Evolutionary conservation across 2,329 filamentous ascomycete species (phyloP), one percentile per base, ranked within the genome.

Genomic region (Stagonosporopsis cucurbitacearum): DNA sequence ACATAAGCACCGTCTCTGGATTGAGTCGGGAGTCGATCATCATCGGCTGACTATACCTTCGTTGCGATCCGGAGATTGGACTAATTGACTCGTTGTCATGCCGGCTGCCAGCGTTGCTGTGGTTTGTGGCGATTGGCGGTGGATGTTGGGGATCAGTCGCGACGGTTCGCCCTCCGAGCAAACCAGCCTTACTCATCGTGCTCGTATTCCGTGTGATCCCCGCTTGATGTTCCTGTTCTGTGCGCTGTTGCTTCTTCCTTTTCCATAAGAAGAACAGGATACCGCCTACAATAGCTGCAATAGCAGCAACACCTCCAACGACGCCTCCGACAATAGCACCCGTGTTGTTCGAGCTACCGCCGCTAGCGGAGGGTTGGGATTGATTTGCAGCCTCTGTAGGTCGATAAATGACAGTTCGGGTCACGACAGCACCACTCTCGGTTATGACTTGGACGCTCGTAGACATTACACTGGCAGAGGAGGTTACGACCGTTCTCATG

Each of bases 1-100:
- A 74, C 32, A 72, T 74, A 64, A 81, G 78, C 25, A 82, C 71
- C 3, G 78, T 78, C 6, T 74, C 75, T 2, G 80, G 80, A 53
- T 82, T 82, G 22, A 82, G 71, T 22, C 80, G 72, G 56, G 80
- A 79, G 53, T 82, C 80, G 57, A 79, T 78, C 28, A 81, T 72
- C 53, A 79, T 65, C 2, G 79, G 79, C 50, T 76, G 72, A 55
- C 79, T 81, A 50, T 74, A 72, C 39, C 80, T 63, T 45, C 73
- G 66, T 48, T 71, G 69, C 41, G 70, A 73, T 7, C 67, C 67
- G 9, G 72, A 72, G 1, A 65, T 62, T 2, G 75, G 75, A 28
- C 69, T 76, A 23, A 70, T 68, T 0, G 73, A 73, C 7, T 75
- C 72, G 20, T 62, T 63, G 22, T 74, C 70, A 8, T 67, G 54